Percentiles rank a stretch among this genome's conserved stretches.
These are phyloP conservation scores for Nicotiana attenuata DNA, from an alignment of 257 asterid genomes.

Conservation along the genomic window DNA sequence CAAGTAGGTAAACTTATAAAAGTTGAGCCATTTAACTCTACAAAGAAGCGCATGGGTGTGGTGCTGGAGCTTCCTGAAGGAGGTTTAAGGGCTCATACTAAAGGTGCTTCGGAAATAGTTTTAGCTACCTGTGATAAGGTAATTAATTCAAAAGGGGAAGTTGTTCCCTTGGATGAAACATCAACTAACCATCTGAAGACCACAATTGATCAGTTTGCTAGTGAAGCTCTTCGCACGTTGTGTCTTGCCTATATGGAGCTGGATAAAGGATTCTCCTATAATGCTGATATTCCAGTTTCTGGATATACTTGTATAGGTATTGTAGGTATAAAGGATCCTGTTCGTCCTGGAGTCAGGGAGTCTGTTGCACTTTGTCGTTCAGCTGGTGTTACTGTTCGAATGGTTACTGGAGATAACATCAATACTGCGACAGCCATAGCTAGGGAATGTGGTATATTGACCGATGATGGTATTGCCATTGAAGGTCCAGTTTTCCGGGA, in stretches of 20 bases:
- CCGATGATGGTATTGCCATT: constrained; percentile 85
- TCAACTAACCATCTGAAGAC: constrained; percentile 30
- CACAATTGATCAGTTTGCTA: constrained; percentile 62
- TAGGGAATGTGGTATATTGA: constrained; percentile 89
- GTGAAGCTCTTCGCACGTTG: constrained; percentile 78
- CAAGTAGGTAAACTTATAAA: constrained; percentile 46
- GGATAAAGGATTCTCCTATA: constrained; percentile 48
- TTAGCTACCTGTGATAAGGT: constrained; percentile 71
- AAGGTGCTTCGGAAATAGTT: constrained; percentile 89
- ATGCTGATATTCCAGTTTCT: constrained; percentile 54
- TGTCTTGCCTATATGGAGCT: constrained; percentile 77
- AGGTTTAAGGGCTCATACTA: constrained; percentile 59
- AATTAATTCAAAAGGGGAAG: constrained; percentile 51
- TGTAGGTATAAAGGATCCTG: constrained; percentile 89
- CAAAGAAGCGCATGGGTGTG: constrained; percentile 78
- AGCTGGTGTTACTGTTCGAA: constrained; percentile 84
- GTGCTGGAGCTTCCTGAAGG: constrained; percentile 72
- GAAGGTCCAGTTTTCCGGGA: constrained; percentile 90
- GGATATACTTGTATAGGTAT: constrained; percentile 77
- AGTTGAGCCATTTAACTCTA: constrained; percentile 87
- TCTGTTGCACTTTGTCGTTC: constrained; percentile 86
- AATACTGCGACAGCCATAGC: constrained; percentile 94
- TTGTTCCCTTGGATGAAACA: constrained; percentile 49
- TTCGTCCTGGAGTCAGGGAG: constrained; percentile 85
- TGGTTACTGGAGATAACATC: constrained; percentile 96